Percentiles rank a stretch among this genome's conserved stretches.
phyloP scores from a whole-genome alignment of 1,284 basidiomycete species.

The Boletellus deceptivus region DNA sequence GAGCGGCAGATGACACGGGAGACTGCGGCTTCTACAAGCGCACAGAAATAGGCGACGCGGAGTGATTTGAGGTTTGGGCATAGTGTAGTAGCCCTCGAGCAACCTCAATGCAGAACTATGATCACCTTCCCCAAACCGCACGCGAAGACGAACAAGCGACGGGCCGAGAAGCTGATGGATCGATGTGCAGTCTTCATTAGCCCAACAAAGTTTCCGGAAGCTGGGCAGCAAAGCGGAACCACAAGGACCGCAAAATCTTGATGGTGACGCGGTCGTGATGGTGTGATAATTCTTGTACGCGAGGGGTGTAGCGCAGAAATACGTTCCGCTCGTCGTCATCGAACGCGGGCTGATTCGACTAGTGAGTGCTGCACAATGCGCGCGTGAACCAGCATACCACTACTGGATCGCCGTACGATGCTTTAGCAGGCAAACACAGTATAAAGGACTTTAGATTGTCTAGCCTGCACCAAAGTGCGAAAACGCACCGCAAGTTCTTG shows the following conservation, averaged over 20 bases:
- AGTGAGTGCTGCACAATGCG: neutral
- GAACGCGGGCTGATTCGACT: neutral
- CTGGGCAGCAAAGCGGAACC: slow-evolving; percentile 15
- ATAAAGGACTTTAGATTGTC: neutral
- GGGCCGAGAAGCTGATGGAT: slow-evolving; percentile 14
- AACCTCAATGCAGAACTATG: slow-evolving; percentile 5
- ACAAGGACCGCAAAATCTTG: slow-evolving; percentile 6
- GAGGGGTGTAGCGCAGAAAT: neutral
- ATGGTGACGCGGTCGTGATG: slow-evolving; percentile 31
- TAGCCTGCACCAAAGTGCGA: slow-evolving; percentile 19
- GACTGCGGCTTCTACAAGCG: neutral
- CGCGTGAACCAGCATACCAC: neutral
- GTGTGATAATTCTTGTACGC: neutral
- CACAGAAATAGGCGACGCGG: neutral
- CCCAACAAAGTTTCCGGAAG: slow-evolving; percentile 11
- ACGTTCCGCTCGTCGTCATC: neutral
- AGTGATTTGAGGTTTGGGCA: slow-evolving; percentile 15
- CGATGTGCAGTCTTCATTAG: neutral
- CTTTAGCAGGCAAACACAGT: neutral
- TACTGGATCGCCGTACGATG: no score
- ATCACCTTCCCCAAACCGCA: neutral
- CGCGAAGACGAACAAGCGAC: slow-evolving; percentile 7
- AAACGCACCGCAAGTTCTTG: slow-evolving; percentile 22
- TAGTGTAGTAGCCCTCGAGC: slow-evolving; percentile 6
- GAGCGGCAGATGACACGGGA: slow-evolving; percentile 9